Evolutionary conservation across 352 stramenopile genomes (phyloP).

Genomic region (Pythium rhizo-oryzae): DNA sequence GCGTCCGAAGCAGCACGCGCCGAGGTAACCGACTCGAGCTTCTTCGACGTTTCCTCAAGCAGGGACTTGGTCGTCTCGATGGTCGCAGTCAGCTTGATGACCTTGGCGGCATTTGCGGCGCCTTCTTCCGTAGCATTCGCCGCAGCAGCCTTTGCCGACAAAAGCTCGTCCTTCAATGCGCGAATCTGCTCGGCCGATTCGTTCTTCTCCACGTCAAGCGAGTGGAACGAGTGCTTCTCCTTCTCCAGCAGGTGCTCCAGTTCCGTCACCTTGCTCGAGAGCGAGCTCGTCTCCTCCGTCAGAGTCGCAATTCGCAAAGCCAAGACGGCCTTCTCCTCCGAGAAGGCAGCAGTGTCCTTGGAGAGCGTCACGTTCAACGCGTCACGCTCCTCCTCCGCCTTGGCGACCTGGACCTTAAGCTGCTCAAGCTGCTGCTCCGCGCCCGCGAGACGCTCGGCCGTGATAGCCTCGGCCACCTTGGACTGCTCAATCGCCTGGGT

Average conservation of each 20-base stretch:
- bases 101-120: slow-evolving; percentile 32
- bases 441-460: slow-evolving; percentile 16
- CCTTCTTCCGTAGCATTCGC: slow-evolving; percentile 41
- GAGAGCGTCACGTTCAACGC: slow-evolving; percentile 31
- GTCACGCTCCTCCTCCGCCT: slow-evolving; percentile 27
- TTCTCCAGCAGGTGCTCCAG: slow-evolving; percentile 29
- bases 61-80: slow-evolving; percentile 40
- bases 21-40: slow-evolving; percentile 38
- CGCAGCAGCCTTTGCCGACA: slow-evolving; percentile 41
- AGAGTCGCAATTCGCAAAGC: slow-evolving; percentile 26
- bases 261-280: slow-evolving; percentile 27
- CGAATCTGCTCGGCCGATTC: slow-evolving; percentile 35
- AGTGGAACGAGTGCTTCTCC: slow-evolving; percentile 31
- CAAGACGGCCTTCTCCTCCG: slow-evolving; percentile 30
- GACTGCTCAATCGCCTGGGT: slow-evolving; percentile 3
- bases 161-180: slow-evolving; percentile 59
- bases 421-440: slow-evolving; percentile 25
- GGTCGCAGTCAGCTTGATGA: slow-evolving; percentile 40
- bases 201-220: slow-evolving; percentile 43
- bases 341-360: slow-evolving; percentile 27
- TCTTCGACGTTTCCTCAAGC: slow-evolving; percentile 35
- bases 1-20: slow-evolving; percentile 36
- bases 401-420: slow-evolving; percentile 17
- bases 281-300: slow-evolving; percentile 30
- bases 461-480: slow-evolving; percentile 10